Percentiles rank a stretch among this genome's conserved stretches.
Evolutionary conservation across 192 early-diverging fungal genomes (phyloP).

Genomic region (Podochytrium sp.): DNA sequence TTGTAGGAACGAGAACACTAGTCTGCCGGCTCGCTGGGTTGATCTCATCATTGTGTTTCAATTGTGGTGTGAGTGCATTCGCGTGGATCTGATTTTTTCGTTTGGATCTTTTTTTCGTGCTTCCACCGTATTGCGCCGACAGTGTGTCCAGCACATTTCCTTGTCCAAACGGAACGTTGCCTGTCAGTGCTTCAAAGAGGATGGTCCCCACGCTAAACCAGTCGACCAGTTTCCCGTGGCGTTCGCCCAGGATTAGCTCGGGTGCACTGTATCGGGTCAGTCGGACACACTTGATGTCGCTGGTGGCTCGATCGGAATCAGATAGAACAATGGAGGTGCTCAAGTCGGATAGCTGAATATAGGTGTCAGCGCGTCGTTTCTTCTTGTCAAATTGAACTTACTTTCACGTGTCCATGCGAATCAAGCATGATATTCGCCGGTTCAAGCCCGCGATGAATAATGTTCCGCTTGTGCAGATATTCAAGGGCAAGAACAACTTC

Average conservation of each 20-base stretch:
- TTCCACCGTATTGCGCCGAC: constrained; percentile 6
- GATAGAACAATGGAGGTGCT: background rate
- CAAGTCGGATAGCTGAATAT: constrained; percentile 23
- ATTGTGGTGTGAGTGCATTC: too few relatives aligned
- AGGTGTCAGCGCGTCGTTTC: background rate
- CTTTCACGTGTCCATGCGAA: constrained; percentile 72
- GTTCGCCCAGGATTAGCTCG: constrained; percentile 25
- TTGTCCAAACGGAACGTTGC: constrained; percentile 29
- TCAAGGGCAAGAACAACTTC: constrained; percentile 46
- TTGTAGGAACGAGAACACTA: too few relatives aligned
- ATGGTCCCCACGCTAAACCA: constrained; percentile 28
- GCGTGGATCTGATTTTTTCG: too few relatives aligned
- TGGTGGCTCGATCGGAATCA: background rate
- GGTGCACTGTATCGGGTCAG: constrained; percentile 22
- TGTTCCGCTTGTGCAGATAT: constrained; percentile 44
- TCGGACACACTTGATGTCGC: constrained; percentile 1
- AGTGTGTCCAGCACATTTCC: constrained; percentile 33
- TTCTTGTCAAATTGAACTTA: constrained; percentile 31
- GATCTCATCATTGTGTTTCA: too few relatives aligned
- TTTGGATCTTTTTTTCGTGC: background rate
- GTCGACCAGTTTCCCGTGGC: constrained; percentile 5
- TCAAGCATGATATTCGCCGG: constrained; percentile 71
- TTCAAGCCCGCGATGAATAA: constrained; percentile 49
- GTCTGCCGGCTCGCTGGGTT: too few relatives aligned
- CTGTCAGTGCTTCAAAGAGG: constrained; percentile 29